Evolutionary conservation across 768 basidiomycete species (phyloP).

Genomic region (Pleurotus djamor): DNA sequence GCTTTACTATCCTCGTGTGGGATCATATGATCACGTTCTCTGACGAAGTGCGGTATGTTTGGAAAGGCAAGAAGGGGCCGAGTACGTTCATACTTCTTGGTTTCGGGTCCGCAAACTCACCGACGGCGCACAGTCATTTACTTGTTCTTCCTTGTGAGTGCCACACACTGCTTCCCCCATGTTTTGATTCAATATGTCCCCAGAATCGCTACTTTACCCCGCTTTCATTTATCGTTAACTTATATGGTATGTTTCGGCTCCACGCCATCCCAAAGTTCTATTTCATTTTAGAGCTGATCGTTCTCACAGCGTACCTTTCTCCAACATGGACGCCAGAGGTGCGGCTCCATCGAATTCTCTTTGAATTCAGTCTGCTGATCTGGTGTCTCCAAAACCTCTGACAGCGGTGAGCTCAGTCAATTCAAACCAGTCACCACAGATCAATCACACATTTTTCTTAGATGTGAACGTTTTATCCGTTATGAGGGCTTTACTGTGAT

Average conservation of each 20-base stretch:
- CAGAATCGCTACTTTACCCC: constrained; percentile 71
- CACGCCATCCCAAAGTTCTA: neutral
- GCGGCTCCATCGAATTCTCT: constrained; percentile 4
- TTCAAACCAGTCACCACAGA: neutral
- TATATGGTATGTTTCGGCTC: constrained; percentile 31
- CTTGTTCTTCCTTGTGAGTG: constrained; percentile 40
- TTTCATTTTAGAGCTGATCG: neutral
- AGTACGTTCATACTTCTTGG: constrained; percentile 27
- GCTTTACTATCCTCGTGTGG: constrained; percentile 52
- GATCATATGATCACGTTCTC: constrained; percentile 53
- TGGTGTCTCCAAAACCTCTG: constrained; percentile 26
- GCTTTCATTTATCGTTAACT: constrained; percentile 57
- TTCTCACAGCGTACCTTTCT: constrained; percentile 36
- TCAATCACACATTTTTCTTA: constrained; percentile 12
- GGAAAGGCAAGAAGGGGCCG: constrained; percentile 45
- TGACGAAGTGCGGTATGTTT: constrained; percentile 49
- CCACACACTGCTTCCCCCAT: neutral
- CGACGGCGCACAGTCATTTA: constrained; percentile 29
- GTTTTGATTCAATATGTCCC: neutral
- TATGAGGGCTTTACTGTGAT: constrained; percentile 54
- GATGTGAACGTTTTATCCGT: constrained; percentile 44
- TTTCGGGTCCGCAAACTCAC: neutral
- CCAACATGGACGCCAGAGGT: constrained; percentile 38
- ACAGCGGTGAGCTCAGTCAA: constrained; percentile 22
- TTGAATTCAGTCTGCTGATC: constrained; percentile 34